phyloP scores from a whole-genome alignment of 73 alveolate species.

The Paramecium bursaria region DNA sequence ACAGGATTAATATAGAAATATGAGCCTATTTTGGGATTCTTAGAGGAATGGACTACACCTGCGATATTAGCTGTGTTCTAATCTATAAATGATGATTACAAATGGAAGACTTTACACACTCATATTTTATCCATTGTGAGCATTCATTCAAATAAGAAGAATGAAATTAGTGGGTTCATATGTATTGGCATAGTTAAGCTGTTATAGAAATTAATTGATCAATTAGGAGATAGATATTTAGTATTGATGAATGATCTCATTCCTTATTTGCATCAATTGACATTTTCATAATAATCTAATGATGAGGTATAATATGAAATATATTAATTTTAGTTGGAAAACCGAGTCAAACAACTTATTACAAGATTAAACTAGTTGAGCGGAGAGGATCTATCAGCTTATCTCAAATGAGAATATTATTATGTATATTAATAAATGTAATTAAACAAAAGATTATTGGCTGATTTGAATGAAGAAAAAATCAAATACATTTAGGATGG shows the following conservation, averaged over 20 bases:
- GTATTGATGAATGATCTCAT: slow-evolving; percentile 56
- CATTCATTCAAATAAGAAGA: slow-evolving; percentile 47
- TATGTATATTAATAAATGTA: no score
- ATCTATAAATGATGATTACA: slow-evolving; percentile 48
- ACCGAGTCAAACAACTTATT: slow-evolving; percentile 42
- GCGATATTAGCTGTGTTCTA: slow-evolving; percentile 37
- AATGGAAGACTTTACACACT: slow-evolving; percentile 33
- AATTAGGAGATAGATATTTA: slow-evolving; percentile 51
- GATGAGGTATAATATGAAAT: slow-evolving; percentile 2
- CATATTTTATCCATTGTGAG: slow-evolving; percentile 20
- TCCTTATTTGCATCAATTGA: slow-evolving; percentile 52
- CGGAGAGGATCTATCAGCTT: slow-evolving; percentile 29
- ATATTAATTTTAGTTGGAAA: slow-evolving; percentile 29
- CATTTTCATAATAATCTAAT: background rate
- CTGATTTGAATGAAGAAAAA: no score
- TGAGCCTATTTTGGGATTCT: background rate
- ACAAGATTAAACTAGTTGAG: slow-evolving; percentile 32
- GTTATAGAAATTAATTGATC: slow-evolving; percentile 34
- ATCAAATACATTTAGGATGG: no score
- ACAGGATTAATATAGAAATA: slow-evolving; percentile 3
- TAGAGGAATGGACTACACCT: slow-evolving; percentile 48
- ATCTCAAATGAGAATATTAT: background rate
- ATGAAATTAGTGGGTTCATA: slow-evolving; percentile 40
- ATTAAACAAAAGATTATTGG: no score
- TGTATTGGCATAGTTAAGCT: slow-evolving; percentile 31